Conservation (phyloP, 179 eudicot genomes). For the Beta macrorhiza region DNA sequence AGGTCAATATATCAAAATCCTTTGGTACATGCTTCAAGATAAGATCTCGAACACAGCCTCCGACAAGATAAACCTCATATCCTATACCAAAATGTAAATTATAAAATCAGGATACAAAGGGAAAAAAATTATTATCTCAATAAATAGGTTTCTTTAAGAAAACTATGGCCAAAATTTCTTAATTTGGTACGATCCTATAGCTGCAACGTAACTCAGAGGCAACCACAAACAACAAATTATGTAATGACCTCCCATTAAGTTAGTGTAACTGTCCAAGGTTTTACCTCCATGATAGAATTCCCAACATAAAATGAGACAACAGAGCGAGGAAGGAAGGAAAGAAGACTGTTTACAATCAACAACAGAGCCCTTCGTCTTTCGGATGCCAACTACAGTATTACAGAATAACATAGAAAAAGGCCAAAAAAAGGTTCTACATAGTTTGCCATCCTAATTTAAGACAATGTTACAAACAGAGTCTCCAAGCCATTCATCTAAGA, state of each 20-base stretch:
- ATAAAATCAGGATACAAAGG: not conserved
- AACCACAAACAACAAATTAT: not conserved
- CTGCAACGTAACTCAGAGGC: not conserved
- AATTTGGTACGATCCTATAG: not conserved
- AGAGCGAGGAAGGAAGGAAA: not conserved
- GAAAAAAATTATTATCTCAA: not conserved
- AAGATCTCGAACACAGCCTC: constrained; percentile 96
- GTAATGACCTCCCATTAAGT: not conserved
- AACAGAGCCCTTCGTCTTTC: not conserved
- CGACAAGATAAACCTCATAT: constrained; percentile 87
- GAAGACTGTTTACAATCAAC: not conserved
- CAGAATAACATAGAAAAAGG: too few species aligned
- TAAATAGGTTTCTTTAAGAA: not conserved
- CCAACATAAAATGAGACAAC: not conserved
- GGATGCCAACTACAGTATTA: not conserved
- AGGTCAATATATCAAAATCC: constrained; percentile 84
- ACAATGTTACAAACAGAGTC: too few species aligned
- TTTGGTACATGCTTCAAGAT: constrained; percentile 74
- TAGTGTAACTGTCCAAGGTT: not conserved
- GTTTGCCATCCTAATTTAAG: too few species aligned
- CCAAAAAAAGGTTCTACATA: too few species aligned
- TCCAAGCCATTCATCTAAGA: too few species aligned
- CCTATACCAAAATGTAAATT: constrained; percentile 40
- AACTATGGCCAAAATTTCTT: not conserved
- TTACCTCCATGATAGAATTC: not conserved